Base-by-base conservation (phyloP, 495 filamentous ascomycete species). In the Daldinia caldariorum region DNA sequence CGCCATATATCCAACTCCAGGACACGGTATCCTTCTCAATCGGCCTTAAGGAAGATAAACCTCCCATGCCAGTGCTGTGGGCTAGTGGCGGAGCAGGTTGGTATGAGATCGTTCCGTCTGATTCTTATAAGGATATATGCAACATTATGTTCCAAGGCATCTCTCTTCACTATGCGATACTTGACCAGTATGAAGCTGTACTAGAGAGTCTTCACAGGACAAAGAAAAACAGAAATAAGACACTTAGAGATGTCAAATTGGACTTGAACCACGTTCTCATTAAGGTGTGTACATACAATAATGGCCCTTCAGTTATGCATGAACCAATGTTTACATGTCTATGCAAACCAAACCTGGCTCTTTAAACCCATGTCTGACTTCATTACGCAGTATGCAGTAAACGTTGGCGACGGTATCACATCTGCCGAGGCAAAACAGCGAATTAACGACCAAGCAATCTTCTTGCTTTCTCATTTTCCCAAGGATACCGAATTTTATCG, bases 41-140 rank as follows among this genome's bases (percentile, higher is more conserved):
- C 73, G 91, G 90, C 18, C 85, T 74, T 8, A 75, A 75, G 54
- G 70, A 90, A 54, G 86, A 84, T 54, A 83, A 83, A 10, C 84
- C 89, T 70, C 83, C 86, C 6, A 84, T 83, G 20, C 82, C 89
- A 38, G 83, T 86, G 37, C 78, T 94, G 53, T 97, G 92, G 92
- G 90, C 91, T 34, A 86, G 88, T 37, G 92, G 92, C 53, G 78
- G 83, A 63, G 87, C 90, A n/a, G 92, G 91, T 61, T 94, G 92
- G 91, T 94, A 88, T 78, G 85, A 89, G 75, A 86, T 95, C 29
- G 78, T 81, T 22, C 89, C 92, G 1, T 83, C 88, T 54, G 80
- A 81, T 50, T 76, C 80, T 2, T 97, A 92, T 77, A 77, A 82
- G 61, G 70, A 78, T 2, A 87, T 88, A 59, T 93, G 87, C 80